A percentile compares a stretch with the other conserved stretches of the same genome.
phyloP scores from a whole-genome alignment of 164 flowering plant genomes.

The Hamamelis virginiana region DNA sequence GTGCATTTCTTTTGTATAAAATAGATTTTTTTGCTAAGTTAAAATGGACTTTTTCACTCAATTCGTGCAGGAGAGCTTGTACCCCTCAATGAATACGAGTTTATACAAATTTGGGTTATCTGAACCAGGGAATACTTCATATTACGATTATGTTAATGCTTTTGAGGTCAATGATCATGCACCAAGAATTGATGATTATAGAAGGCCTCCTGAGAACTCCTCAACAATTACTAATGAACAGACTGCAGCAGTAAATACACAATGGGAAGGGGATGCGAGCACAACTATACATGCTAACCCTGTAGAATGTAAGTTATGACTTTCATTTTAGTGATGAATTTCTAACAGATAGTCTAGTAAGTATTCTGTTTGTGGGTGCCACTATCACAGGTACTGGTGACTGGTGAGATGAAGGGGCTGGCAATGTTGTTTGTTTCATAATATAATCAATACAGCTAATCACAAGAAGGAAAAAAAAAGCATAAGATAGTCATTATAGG shows the following conservation, averaged over 20 bases:
- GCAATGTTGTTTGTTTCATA: too few species aligned
- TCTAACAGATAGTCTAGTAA: not conserved
- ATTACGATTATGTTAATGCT: conserved; percentile 42
- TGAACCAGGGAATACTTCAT: conserved; percentile 49
- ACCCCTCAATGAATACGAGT: conserved; percentile 50
- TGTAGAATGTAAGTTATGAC: conserved; percentile 56
- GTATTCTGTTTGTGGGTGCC: not conserved
- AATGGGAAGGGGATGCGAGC: conserved; percentile 40
- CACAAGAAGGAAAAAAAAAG: too few species aligned
- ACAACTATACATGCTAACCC: conserved; percentile 29
- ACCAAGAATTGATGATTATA: conserved; percentile 34
- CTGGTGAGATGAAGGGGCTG: too few species aligned
- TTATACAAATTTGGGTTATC: conserved; percentile 59
- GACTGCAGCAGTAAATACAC: conserved; percentile 32
- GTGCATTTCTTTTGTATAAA: not conserved
- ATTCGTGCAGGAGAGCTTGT: conserved; percentile 54
- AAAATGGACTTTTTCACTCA: not conserved
- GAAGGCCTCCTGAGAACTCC: conserved; percentile 44
- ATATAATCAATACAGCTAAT: too few species aligned
- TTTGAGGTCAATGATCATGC: conserved; percentile 42
- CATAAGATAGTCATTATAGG: too few species aligned
- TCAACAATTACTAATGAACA: conserved; percentile 33
- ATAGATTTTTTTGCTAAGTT: too few species aligned
- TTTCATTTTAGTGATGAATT: conserved; percentile 5
- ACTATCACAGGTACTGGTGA: not conserved